A percentile compares a stretch with the other conserved stretches of the same genome.
phyloP scores from a whole-genome alignment of 495 filamentous ascomycete species.

The Penicillium steckii region DNA sequence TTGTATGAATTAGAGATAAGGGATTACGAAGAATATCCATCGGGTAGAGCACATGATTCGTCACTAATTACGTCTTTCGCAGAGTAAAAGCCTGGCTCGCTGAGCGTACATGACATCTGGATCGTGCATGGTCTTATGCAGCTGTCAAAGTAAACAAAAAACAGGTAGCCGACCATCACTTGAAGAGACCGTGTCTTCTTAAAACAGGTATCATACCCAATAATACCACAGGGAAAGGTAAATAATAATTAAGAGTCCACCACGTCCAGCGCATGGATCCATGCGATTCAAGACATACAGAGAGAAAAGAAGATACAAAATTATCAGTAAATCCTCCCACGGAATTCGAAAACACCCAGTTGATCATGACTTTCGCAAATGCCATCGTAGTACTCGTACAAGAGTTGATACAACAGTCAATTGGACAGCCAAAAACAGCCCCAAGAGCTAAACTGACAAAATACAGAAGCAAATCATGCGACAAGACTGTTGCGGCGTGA shows the following conservation, averaged over 20 bases:
- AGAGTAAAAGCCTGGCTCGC: too few relatives aligned
- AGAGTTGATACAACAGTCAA: neutral
- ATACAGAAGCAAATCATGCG: neutral
- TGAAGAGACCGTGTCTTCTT: too few relatives aligned
- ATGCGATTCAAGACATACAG: conserved; percentile 23
- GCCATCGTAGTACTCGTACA: neutral
- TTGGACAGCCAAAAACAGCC: neutral
- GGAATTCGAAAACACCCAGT: neutral
- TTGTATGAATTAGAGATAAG: too few relatives aligned
- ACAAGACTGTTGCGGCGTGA: conserved; percentile 39
- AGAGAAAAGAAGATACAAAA: conserved; percentile 22
- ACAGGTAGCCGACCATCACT: too few relatives aligned
- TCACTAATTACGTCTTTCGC: too few relatives aligned
- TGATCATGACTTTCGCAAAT: neutral
- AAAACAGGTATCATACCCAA: neutral
- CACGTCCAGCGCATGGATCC: conserved; percentile 23
- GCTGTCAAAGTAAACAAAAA: too few relatives aligned
- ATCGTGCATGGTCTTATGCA: too few relatives aligned
- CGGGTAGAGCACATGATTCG: too few relatives aligned
- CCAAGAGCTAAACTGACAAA: neutral
- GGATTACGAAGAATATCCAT: too few relatives aligned
- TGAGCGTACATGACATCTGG: too few relatives aligned
- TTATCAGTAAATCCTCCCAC: conserved; percentile 2
- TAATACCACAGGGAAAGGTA: neutral
- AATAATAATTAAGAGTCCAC: conserved; percentile 16